Conservation (phyloP, 768 basidiomycete species). For the Mrakia gelida region DNA sequence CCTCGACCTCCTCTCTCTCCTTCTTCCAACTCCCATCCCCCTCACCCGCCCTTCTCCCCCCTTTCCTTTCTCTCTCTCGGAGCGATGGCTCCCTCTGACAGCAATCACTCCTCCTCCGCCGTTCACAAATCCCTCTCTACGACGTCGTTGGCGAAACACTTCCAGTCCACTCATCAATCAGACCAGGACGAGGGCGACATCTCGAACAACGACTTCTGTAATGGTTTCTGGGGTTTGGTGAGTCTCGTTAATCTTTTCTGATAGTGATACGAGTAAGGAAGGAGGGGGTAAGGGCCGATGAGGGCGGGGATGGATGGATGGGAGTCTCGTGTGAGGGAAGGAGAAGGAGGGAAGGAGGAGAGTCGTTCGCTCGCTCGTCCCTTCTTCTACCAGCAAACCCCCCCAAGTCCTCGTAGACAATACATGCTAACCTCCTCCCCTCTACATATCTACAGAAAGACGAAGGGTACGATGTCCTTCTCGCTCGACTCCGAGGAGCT, state of each 20-base stretch:
- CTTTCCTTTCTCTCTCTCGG: neutral
- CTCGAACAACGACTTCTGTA: conserved; percentile 75
- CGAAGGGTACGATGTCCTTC: conserved; percentile 83
- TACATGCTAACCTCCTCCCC: neutral
- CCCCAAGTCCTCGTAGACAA: neutral
- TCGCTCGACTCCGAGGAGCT: conserved; percentile 78
- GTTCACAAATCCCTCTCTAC: conserved; percentile 12
- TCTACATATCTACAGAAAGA: conserved; percentile 46
- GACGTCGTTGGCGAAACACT: conserved; percentile 16
- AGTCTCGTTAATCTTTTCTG: neutral
- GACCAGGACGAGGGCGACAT: neutral
- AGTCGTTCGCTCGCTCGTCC: neutral
- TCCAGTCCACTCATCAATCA: neutral
- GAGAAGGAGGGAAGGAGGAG: conserved; percentile 38
- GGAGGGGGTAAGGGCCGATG: too few species aligned
- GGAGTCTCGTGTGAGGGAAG: conserved; percentile 35
- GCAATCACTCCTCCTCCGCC: neutral
- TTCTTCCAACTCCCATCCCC: neutral
- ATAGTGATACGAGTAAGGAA: too few species aligned
- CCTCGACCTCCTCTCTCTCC: neutral
- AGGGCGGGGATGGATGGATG: neutral
- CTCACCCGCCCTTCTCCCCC: neutral
- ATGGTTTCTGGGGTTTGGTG: conserved; percentile 80
- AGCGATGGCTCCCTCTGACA: conserved; percentile 12
- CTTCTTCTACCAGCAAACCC: neutral